Base-by-base conservation (phyloP, 2,329 filamentous ascomycete species). In the Fusarium napiforme region DNA sequence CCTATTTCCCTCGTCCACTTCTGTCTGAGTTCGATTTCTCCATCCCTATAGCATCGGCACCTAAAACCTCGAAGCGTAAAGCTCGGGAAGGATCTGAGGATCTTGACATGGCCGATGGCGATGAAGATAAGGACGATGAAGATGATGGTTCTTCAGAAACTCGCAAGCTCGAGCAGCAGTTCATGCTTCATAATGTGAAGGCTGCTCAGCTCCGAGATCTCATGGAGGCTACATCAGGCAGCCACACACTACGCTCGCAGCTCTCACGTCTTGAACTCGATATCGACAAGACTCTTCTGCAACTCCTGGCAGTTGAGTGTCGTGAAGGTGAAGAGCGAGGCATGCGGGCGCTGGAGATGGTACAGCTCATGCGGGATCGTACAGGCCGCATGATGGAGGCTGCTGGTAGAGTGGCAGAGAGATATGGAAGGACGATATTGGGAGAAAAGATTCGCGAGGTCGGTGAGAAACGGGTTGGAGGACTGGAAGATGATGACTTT, bases 21-120 rank as follows among this genome's bases (percentile, higher is more conserved):
- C 91, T 99, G 40, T 95, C 92, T 46, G 96, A 99, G 81, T 99
- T 99, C 79, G 93, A 95, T 55, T 97, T 99, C 81, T 90, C 92
- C 47, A 89, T 99, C 23, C 96, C 97, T 1, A 85, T 98, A 39
- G 89, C 90, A 7, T 89, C 89, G 4, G 84, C 86, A 0, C 80
- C 76, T 43, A 83, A 77, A 73, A 79, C 70, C 71, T 82, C 73
- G 76, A 80, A 78, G 77, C 82, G 62, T 39, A 77, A 73, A 62
- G 82, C 73, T 72, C 74, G 45, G 69, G 80, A 64, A n/a, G 67
- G 78, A 74, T 57, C 60, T 4, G 80, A 82, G 40, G 80, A 81
- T 37, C 77, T 80, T 40, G 76, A 79, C 7, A 80, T 82, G 56
- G 80, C 78, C 23, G 76, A 80, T 52, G 80, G 84, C 7, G 79